phyloP scores from a whole-genome alignment of 164 flowering plant genomes.

The Chloranthus sessilifolius region DNA sequence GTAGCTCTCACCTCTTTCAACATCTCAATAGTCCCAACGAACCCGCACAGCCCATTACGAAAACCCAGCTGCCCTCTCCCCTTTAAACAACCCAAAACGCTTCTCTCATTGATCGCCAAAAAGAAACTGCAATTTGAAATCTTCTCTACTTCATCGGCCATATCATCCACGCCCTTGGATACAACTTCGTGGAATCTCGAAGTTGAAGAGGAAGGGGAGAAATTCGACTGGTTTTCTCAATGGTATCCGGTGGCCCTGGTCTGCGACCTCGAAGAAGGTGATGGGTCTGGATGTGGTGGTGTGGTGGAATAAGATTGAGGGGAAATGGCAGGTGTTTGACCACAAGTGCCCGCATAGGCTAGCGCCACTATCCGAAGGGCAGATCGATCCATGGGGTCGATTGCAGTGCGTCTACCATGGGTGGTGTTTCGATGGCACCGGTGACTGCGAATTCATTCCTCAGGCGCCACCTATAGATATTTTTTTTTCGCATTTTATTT shows the following conservation, averaged over 20 bases:
- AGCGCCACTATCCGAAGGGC: conserved; percentile 91
- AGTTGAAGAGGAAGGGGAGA: conserved; percentile 22
- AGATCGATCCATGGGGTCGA: conserved; percentile 85
- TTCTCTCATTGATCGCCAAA: neutral
- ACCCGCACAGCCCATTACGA: conserved; percentile 6
- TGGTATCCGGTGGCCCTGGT: conserved; percentile 80
- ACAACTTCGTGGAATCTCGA: conserved; percentile 18
- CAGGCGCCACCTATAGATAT: conserved; percentile 80
- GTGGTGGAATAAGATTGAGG: conserved; percentile 86
- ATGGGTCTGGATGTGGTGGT: conserved; percentile 86
- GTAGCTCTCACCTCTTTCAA: conserved; percentile 26
- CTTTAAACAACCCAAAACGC: conserved; percentile 4
- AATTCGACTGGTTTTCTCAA: conserved; percentile 74
- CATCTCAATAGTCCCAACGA: conserved; percentile 14
- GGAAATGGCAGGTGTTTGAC: conserved; percentile 77
- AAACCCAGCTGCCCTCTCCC: conserved; percentile 20
- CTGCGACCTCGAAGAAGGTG: conserved; percentile 71
- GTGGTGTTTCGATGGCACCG: conserved; percentile 89
- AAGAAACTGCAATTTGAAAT: conserved; percentile 13
- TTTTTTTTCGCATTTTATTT: too few species aligned
- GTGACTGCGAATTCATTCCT: conserved; percentile 83
- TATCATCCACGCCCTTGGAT: conserved; percentile 23
- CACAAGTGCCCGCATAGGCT: conserved; percentile 89
- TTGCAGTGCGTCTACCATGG: conserved; percentile 97
- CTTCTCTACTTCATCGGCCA: conserved; percentile 16